Evolutionary conservation across 2,329 filamentous ascomycete species (phyloP).

Genomic region (Aspergillus proliferans): DNA sequence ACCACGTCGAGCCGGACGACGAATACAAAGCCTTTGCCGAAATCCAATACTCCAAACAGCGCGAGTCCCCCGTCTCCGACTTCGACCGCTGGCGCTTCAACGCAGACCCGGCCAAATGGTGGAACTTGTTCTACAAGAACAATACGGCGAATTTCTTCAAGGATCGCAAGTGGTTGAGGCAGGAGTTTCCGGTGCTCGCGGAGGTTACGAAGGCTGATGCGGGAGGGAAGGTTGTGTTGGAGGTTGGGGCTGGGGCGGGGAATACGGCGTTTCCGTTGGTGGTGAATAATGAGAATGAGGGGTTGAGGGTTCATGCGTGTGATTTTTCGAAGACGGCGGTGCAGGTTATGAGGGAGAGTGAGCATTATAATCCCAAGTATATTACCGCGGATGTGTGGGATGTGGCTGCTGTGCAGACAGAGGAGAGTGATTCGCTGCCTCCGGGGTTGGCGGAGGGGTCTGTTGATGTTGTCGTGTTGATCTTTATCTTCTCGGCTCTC

Average conservation of each 20-base stretch:
- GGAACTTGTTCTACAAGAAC: slow-evolving; percentile 97
- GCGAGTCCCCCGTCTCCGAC: slow-evolving; percentile 78
- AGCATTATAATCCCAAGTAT: slow-evolving; percentile 63
- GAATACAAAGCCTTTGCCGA: slow-evolving; percentile 80
- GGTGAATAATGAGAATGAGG: slow-evolving; percentile 72
- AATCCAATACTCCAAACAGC: slow-evolving; percentile 77
- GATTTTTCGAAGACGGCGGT: slow-evolving; percentile 96
- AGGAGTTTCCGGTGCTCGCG: slow-evolving; percentile 87
- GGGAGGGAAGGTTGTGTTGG: slow-evolving; percentile 66
- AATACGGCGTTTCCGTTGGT: slow-evolving; percentile 94
- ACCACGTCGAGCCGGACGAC: slow-evolving; percentile 90
- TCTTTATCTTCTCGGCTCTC: slow-evolving; percentile 95
- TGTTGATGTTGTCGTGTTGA: slow-evolving; percentile 87
- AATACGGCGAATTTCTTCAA: slow-evolving; percentile 98
- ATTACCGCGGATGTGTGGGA: slow-evolving; percentile 97
- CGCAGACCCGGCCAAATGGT: slow-evolving; percentile 85
- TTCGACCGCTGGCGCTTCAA: slow-evolving; percentile 93
- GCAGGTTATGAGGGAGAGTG: slow-evolving; percentile 78
- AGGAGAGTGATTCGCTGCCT: slow-evolving; percentile 54
- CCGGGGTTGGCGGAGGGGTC: slow-evolving; percentile 69
- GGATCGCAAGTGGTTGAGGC: slow-evolving; percentile 91
- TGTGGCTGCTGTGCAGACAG: slow-evolving; percentile 56
- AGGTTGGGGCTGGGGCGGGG: slow-evolving; percentile 90
- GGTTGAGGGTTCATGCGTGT: slow-evolving; percentile 81
- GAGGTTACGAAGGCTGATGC: slow-evolving; percentile 65